Percentiles rank a stretch among this genome's conserved stretches.
These are phyloP conservation scores for Aspergillus phoenicis DNA, from an alignment of 2,329 filamentous ascomycete species.

Conservation along the genomic window DNA sequence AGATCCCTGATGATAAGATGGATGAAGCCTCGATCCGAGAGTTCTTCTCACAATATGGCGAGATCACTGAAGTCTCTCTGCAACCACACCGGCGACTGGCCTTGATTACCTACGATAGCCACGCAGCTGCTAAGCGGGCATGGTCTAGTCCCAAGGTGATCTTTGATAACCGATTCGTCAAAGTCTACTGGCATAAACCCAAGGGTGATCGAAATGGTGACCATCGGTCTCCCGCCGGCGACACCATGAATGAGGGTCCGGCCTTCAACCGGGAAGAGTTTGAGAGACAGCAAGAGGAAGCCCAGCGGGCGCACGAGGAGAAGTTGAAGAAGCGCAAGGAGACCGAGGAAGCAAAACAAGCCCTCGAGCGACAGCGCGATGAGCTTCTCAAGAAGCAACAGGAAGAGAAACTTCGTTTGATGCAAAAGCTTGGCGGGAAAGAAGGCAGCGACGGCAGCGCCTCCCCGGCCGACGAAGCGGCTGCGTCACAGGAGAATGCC, in stretches of 20 bases:
- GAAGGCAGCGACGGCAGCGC: slow-evolving; percentile 33
- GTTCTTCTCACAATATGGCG: slow-evolving; percentile 62
- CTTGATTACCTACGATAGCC: slow-evolving; percentile 57
- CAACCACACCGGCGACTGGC: slow-evolving; percentile 58
- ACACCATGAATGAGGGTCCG: slow-evolving; percentile 41
- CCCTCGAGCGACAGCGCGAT: slow-evolving; percentile 56
- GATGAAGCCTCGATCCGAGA: slow-evolving; percentile 55
- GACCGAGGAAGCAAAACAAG: slow-evolving; percentile 52
- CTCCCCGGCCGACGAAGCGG: slow-evolving; percentile 26
- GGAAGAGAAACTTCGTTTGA: slow-evolving; percentile 55
- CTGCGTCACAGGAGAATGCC: slow-evolving; percentile 36
- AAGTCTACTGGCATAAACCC: slow-evolving; percentile 64
- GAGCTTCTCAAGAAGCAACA: slow-evolving; percentile 56
- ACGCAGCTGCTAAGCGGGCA: slow-evolving; percentile 55
- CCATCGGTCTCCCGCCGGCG: slow-evolving; percentile 23
- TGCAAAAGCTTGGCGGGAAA: slow-evolving; percentile 52
- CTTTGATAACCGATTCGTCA: slow-evolving; percentile 67
- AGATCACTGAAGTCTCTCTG: slow-evolving; percentile 57
- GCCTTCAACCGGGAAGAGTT: slow-evolving; percentile 58
- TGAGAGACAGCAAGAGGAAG: slow-evolving; percentile 57
- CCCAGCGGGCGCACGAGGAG: slow-evolving; percentile 60
- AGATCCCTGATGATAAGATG: slow-evolving; percentile 62
- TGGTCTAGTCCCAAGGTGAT: slow-evolving; percentile 64
- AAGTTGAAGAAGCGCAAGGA: slow-evolving; percentile 55
- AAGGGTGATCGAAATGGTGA: slow-evolving; percentile 35